Evolutionary conservation across 192 early-diverging fungal genomes (phyloP).

Genomic region (Coemansia sp.): DNA sequence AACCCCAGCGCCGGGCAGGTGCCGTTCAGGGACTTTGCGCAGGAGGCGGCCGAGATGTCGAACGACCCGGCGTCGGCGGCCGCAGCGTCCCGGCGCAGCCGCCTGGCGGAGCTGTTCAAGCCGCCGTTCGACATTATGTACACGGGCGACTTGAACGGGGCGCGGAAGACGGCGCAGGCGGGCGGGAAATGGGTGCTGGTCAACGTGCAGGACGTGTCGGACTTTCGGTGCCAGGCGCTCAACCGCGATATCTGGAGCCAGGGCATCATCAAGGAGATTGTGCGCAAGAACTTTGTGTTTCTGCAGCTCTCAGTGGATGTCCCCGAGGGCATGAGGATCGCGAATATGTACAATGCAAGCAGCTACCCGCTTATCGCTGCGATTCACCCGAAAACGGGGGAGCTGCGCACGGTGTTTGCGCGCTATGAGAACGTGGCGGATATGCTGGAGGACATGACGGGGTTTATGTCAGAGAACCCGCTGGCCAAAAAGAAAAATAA

Average conservation of each 20-base stretch:
- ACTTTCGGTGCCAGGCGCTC: conserved; percentile 85
- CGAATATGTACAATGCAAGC: conserved; percentile 68
- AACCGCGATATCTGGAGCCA: conserved; percentile 96
- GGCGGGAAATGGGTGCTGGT: conserved; percentile 81
- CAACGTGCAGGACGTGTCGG: conserved; percentile 79
- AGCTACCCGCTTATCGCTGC: conserved; percentile 82
- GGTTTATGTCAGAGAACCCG: conserved; percentile 50
- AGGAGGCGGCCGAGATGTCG: conserved; percentile 59
- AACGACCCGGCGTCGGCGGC: conserved; percentile 22
- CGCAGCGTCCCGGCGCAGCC: conserved; percentile 48
- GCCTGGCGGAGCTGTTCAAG: conserved; percentile 77
- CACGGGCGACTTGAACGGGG: conserved; percentile 67
- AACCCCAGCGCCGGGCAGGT: conserved; percentile 32
- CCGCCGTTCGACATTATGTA: conserved; percentile 90
- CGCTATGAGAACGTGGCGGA: conserved; percentile 57
- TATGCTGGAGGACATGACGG: conserved; percentile 69
- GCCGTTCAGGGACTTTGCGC: conserved; percentile 66
- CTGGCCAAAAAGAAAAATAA: conserved; percentile 7
- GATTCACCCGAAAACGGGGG: conserved; percentile 88
- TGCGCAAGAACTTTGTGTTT: conserved; percentile 82
- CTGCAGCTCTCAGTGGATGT: conserved; percentile 70
- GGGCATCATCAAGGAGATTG: conserved; percentile 66
- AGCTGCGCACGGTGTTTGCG: conserved; percentile 74
- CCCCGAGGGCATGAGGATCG: conserved; percentile 68
- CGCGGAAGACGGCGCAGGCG: conserved; percentile 58